phyloP scores from a whole-genome alignment of 257 asterid genomes.

The Fraxinus cuspidata region DNA sequence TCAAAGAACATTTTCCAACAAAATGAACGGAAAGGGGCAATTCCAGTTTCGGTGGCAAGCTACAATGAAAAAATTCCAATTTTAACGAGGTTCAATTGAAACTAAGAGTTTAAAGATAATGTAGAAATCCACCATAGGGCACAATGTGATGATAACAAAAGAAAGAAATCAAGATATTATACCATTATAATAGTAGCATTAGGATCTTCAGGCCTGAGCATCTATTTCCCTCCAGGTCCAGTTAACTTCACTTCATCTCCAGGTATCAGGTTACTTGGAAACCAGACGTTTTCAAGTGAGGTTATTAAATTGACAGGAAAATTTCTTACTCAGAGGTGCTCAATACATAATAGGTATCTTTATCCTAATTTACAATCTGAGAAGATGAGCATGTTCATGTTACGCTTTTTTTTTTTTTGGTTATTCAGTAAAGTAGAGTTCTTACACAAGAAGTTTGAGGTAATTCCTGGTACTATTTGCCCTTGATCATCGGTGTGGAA shows the following conservation, averaged over 20 bases:
- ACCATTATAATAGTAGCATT: constrained; percentile 90
- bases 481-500: constrained; percentile 83
- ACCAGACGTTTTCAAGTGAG: constrained; percentile 12
- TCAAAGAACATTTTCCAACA: constrained; percentile 96
- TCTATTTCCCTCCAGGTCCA: constrained; percentile 96
- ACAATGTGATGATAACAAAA: background rate
- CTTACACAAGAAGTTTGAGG: constrained; percentile 97
- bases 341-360: no score
- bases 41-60: constrained; percentile 98
- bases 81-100: background rate
- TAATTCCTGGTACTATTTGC: constrained; percentile 79
- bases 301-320: background rate
- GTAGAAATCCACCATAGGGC: background rate
- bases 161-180: background rate
- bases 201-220: constrained; percentile 98
- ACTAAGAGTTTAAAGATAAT: background rate
- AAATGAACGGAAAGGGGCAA: constrained; percentile 93
- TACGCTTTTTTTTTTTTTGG: no score
- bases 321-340: no score
- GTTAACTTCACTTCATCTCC: constrained; percentile 81
- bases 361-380: background rate
- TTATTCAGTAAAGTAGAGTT: background rate
- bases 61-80: constrained; percentile 30
- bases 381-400: no score
- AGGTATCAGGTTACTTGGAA: constrained; percentile 86